phyloP scores from a whole-genome alignment of 306 rosid genomes.

The Cucurbita argyrosperma region DNA sequence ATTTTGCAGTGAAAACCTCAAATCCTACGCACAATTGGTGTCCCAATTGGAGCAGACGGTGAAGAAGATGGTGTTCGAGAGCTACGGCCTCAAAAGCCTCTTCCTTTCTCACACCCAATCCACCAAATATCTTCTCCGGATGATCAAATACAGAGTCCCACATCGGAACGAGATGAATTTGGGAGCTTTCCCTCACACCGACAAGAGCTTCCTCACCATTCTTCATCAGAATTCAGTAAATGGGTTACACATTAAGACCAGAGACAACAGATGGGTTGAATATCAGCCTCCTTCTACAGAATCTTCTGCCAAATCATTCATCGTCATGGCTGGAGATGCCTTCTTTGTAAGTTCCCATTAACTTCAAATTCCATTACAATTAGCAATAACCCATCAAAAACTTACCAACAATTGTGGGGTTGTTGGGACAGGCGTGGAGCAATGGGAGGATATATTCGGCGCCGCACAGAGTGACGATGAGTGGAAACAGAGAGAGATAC shows the following conservation, averaged over 20 bases:
- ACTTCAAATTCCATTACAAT: too few relatives aligned
- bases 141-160: conserved; percentile 12
- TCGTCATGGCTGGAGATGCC: conserved; percentile 17
- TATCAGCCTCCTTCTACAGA: background rate
- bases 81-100: conserved; percentile 8
- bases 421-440: conserved; percentile 14
- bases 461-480: conserved; percentile 9
- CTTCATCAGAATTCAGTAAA: conserved; percentile 13
- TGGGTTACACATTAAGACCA: conserved; percentile 11
- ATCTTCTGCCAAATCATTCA: background rate
- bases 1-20: background rate
- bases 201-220: conserved; percentile 11
- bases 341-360: background rate
- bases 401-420: too few relatives aligned
- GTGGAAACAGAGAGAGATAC: conserved; percentile 4
- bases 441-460: conserved; percentile 12
- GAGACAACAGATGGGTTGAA: conserved; percentile 10
- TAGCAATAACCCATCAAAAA: too few relatives aligned
- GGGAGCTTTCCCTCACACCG: conserved; percentile 9
- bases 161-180: background rate
- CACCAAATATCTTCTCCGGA: conserved; percentile 3
- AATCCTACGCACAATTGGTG: background rate
- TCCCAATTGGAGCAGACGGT: conserved; percentile 8
- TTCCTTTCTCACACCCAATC: conserved; percentile 4
- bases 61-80: conserved; percentile 14